Conservation (phyloP, 2,329 filamentous ascomycete genomes). For the Plenodomus biglobosus region DNA sequence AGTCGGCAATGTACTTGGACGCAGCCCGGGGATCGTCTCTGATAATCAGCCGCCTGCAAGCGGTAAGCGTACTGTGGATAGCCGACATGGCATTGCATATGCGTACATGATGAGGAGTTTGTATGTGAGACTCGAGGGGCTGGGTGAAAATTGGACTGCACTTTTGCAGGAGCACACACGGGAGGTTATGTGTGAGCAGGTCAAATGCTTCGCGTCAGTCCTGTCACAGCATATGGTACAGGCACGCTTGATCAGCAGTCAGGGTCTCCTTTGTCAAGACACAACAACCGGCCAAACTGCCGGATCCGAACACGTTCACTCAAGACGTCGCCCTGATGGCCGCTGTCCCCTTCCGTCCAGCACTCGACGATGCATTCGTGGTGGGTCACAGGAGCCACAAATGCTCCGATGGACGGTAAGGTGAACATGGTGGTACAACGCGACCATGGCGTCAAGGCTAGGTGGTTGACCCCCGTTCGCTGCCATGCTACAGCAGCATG, state of each 20-base stretch:
- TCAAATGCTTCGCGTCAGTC: conserved; percentile 24
- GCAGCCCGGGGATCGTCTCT: conserved; percentile 69
- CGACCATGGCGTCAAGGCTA: conserved; percentile 18
- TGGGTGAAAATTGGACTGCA: conserved; percentile 1
- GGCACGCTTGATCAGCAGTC: conserved; percentile 20
- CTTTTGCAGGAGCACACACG: conserved; percentile 5
- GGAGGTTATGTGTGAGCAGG: conserved; percentile 20
- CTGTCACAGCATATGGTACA: conserved; percentile 6
- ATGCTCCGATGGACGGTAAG: conserved; percentile 27
- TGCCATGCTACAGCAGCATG: conserved; percentile 34
- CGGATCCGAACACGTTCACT: conserved; percentile 16
- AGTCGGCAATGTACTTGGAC: conserved; percentile 76
- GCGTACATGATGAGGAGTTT: conserved; percentile 36
- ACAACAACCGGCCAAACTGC: conserved; percentile 25
- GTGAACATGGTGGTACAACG: conserved; percentile 38
- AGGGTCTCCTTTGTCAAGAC: conserved; percentile 27
- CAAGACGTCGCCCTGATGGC: conserved; percentile 5
- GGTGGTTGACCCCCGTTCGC: conserved; percentile 4
- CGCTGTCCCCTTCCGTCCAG: conserved; percentile 7
- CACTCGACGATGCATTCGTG: conserved; percentile 15
- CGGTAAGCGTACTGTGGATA: conserved; percentile 30
- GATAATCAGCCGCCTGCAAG: conserved; percentile 77
- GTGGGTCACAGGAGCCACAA: conserved; percentile 22
- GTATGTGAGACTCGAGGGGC: conserved; percentile 9
- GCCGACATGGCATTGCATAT: conserved; percentile 21